Percentiles rank a stretch among this genome's conserved stretches.
Conservation (phyloP, 164 flowering plant genomes). For the Chloranthus sessilifolius region DNA sequence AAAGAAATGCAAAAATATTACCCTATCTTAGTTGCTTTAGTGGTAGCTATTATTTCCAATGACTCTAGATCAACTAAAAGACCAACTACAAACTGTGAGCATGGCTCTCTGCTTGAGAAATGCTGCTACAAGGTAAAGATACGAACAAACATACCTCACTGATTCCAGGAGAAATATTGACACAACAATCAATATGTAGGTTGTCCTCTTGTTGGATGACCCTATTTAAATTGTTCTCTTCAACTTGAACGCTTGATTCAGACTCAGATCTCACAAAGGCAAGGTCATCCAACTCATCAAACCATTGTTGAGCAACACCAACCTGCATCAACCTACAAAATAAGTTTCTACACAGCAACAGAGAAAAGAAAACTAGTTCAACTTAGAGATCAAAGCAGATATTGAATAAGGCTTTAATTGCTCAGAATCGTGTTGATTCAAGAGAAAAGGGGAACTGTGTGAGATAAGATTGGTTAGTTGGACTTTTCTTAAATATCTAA, state of each 20-base stretch:
- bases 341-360: conserved; percentile 2
- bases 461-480: too few relatives aligned
- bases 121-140: background rate
- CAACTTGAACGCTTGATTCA: conserved; percentile 32
- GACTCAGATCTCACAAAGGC: conserved; percentile 34
- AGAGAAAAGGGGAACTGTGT: too few relatives aligned
- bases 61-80: too few relatives aligned
- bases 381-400: too few relatives aligned
- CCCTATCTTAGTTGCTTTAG: too few relatives aligned
- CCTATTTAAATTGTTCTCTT: conserved; percentile 11
- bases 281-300: conserved; percentile 82
- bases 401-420: too few relatives aligned
- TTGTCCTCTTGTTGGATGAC: conserved; percentile 26
- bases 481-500: too few relatives aligned
- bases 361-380: background rate
- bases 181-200: conserved; percentile 44
- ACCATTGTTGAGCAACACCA: conserved; percentile 86
- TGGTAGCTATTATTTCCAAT: too few relatives aligned
- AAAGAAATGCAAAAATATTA: too few relatives aligned
- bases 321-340: conserved; percentile 40
- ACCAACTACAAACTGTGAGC: too few relatives aligned
- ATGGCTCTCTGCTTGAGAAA: too few relatives aligned
- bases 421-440: too few relatives aligned
- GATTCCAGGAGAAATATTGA: conserved; percentile 80
- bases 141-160: conserved; percentile 60